Base-by-base conservation (phyloP, 306 rosid genomes). In the Casuarina equisetifolia region DNA sequence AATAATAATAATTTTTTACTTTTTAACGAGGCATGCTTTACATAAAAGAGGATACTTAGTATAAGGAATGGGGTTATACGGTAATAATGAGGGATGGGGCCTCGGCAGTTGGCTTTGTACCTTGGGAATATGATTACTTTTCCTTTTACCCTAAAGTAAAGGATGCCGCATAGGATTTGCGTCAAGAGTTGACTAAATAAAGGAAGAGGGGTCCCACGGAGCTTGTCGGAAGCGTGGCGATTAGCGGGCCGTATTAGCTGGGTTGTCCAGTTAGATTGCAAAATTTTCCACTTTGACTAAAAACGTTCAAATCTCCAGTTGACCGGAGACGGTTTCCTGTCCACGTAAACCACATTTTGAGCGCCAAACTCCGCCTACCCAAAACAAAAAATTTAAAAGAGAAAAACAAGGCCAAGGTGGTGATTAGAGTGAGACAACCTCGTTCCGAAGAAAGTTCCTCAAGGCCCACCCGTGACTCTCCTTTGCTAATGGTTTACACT, bases 141-240 rank as follows among this genome's bases (percentile, higher is more conserved):
- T 4, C 13, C 9, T 43, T 64, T 63, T 25, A 42, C 32, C 70
- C 64, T 3, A 42, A 53, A 44, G 59, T 63, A 5, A 53, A 48
- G 0, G 32, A 54, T 7, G 44, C n/a, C 12, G 69, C 78, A 12
- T 70, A 20, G 55, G 76, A 42, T 64, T 72, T 77, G 82, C 72
- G 69, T 40, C 72, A 64, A 79, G 74, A 73, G 85, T 83, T 86
- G 87, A 86, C 89, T 75, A 35, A 40, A 8, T 2, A 25, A 78
- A 72, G 38, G n/a, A 0, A 0, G 9, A 54, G 75, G 75, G 85
- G 72, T 16, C 15, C 83, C 79, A 80, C 76, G 69, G 63, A 35
- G 48, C 82, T 72, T 70, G 32, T 42, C 49, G 66, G 77, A 70
- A 13, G 83, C 73, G 76, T 81, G 79, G 75, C 62, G 51, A 46